Evolutionary conservation across 345 rosid species (phyloP), one percentile per base, ranked within the genome.

Genomic region (Salix suchowensis): DNA sequence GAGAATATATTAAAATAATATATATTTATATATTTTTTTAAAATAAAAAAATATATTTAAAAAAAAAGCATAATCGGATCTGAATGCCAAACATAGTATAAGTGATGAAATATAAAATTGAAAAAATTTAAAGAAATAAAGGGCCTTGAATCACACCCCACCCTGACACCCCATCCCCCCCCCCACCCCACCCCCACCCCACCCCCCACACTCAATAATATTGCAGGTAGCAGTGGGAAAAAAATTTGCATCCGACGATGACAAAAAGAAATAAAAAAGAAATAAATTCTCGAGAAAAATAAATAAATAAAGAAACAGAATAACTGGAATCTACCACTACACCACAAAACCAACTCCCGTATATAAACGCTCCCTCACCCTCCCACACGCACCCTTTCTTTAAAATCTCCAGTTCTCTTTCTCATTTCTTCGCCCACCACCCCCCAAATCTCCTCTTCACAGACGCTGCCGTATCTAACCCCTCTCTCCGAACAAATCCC

Each of bases 261-360:
- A 40, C 44, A 40, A 40, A 40, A 40, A 40, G 6, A 71, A 52
- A 30, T 15, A 50, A 26, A 74, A 40, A 40, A 40, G 6, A 71
- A 52, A 30, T 15, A 50, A 26, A 74, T 66, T 24, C 28, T 13
- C 19, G 14, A 6, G 37, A 76, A 46, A 26, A 42, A 46, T 16
- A 40, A 76, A 26, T 8, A 32, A 34, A 34, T 2, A 10, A 70
- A 34, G 65, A 81, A 79, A 61, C 50, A 48, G 76, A 78, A 77
- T 72, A 81, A 84, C 81, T 80, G 82, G 82, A 87, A 78, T 74
- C 84, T 73, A 80, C 82, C 71, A 73, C 79, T 16, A 65, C 55
- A n/a, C 75, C 82, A 61, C 79, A 60, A 34, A 70, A 42, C 40
- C 65, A 68, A 44, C 80, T 79, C 83, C 75, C 80, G 79, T 73